phyloP scores from a whole-genome alignment of 2,329 filamentous ascomycete species.

The Laburnicola sp. region DNA sequence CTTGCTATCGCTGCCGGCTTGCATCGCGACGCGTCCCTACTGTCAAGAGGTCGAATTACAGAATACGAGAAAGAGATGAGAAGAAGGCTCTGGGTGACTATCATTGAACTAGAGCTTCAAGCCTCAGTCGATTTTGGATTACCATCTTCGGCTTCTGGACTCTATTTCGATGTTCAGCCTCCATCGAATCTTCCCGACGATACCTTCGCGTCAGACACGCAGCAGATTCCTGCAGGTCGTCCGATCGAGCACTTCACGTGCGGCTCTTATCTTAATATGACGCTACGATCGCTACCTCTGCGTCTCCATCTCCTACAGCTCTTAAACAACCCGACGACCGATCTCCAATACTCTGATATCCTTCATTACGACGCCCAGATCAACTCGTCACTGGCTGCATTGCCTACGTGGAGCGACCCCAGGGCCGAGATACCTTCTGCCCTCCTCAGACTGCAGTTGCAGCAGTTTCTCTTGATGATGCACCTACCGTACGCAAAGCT shows the following conservation, averaged over 20 bases:
- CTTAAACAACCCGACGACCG: constrained; percentile 36
- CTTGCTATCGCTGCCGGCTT: constrained; percentile 58
- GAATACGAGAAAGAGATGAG: constrained; percentile 58
- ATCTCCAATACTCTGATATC: constrained; percentile 37
- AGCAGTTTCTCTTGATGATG: constrained; percentile 40
- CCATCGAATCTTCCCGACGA: constrained; percentile 58
- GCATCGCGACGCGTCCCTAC: constrained; percentile 53
- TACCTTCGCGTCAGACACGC: constrained; percentile 43
- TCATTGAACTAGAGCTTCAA: constrained; percentile 61
- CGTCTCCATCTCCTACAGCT: constrained; percentile 38
- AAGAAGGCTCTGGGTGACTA: constrained; percentile 60
- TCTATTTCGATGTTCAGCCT: constrained; percentile 55
- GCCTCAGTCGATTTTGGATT: constrained; percentile 60
- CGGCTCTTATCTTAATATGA: constrained; percentile 31
- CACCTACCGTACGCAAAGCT: constrained; percentile 39
- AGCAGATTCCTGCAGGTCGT: constrained; percentile 27
- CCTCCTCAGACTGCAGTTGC: constrained; percentile 37
- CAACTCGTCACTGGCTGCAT: constrained; percentile 20
- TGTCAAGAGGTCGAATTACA: constrained; percentile 34
- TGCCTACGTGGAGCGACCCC: constrained; percentile 31
- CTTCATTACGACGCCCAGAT: constrained; percentile 40
- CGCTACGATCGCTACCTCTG: constrained; percentile 33
- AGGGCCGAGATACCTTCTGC: constrained; percentile 22
- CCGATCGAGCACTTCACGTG: constrained; percentile 36
- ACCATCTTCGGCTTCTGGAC: constrained; percentile 46